These are phyloP conservation scores for Trametes cingulata DNA, from an alignment of 768 basidiomycete species.

Conservation along the genomic window DNA sequence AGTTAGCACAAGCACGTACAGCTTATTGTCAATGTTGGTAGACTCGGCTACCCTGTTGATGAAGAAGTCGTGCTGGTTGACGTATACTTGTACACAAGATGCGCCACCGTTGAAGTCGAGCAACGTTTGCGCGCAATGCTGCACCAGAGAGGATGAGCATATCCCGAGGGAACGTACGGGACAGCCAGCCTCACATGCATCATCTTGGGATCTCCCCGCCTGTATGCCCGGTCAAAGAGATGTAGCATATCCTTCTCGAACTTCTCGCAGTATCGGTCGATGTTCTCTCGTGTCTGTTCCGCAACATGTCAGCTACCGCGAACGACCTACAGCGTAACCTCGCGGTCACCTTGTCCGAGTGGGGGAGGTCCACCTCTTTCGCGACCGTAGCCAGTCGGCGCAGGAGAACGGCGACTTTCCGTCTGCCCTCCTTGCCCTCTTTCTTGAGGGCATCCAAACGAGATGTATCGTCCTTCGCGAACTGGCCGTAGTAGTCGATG, in stretches of 20 bases:
- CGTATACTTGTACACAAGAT: slow-evolving; percentile 97
- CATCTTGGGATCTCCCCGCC: slow-evolving; percentile 97
- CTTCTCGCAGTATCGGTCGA: slow-evolving; percentile 97
- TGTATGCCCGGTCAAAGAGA: slow-evolving; percentile 93
- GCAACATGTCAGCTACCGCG: neutral
- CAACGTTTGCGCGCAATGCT: slow-evolving; percentile 97
- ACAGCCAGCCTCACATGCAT: slow-evolving; percentile 76
- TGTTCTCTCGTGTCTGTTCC: slow-evolving; percentile 77
- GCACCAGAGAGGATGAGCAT: slow-evolving; percentile 16
- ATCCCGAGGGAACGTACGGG: neutral
- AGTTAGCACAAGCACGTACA: slow-evolving; percentile 42
- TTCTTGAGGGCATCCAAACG: slow-evolving; percentile 77
- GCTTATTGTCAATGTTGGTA: slow-evolving; percentile 53
- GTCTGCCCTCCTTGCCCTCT: slow-evolving; percentile 86
- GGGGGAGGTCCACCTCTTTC: slow-evolving; percentile 89
- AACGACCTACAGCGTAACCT: neutral
- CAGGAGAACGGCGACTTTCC: slow-evolving; percentile 84
- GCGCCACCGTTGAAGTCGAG: slow-evolving; percentile 97
- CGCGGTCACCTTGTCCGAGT: slow-evolving; percentile 67
- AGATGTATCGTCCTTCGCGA: slow-evolving; percentile 78
- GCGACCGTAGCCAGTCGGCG: slow-evolving; percentile 84
- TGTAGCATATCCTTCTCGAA: slow-evolving; percentile 99
- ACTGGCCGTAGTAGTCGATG: slow-evolving; percentile 92
- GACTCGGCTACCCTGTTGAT: slow-evolving; percentile 85
- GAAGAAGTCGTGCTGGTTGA: slow-evolving; percentile 99